Evolutionary conservation across 2,329 filamentous ascomycete species (phyloP), one percentile per base, ranked within the genome.

Genomic region (Colletotrichum australisinense): DNA sequence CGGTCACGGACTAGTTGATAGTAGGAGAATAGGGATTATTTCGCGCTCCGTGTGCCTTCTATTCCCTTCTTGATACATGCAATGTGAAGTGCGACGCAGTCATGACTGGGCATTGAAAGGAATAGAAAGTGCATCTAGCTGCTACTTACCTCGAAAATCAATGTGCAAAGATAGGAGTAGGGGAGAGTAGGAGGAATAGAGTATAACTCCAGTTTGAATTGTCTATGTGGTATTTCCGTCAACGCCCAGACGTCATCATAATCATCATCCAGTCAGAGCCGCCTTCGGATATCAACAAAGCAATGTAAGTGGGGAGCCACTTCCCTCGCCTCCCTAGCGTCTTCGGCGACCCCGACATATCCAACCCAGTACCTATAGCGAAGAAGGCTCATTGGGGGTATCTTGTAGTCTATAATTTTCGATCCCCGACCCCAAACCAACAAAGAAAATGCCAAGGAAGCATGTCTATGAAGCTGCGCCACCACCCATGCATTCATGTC

Each of bases 381-480:
- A 49, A 49, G 8, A n/a, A 22, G n/a, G 26, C 38, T 53, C 58
- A 38, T 69, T 42, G 42, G 42, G 65, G 69, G 69, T 72, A 72
- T 72, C 69, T 46, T 52, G n/a, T 64, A 58, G 65, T 72, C 69
- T 69, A 72, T 69, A 12, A 6, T 62, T 42, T 38, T 26, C 22
- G 38, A 38, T 12, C 16, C 22, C 28, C 16, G 24, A 16, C 59
- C 26, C 30, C 32, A 56, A 35, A 69, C 16, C 6, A 63, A 42
- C 16, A 55, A 30, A 38, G 26, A 24, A 38, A 38, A 38, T 49
- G 19, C 19, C 38, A 53, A 26, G 22, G 3, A 63, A 26, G 19
- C 53, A 58, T 16, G 53, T 57, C n/a, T 63, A 5, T n/a, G 38
- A 49, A 32, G 35, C 22, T 35, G 68, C 69, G 35, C 56, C 56